Evolutionary conservation across 2,329 filamentous ascomycete species (phyloP).

Genomic region (Chalara sp.): DNA sequence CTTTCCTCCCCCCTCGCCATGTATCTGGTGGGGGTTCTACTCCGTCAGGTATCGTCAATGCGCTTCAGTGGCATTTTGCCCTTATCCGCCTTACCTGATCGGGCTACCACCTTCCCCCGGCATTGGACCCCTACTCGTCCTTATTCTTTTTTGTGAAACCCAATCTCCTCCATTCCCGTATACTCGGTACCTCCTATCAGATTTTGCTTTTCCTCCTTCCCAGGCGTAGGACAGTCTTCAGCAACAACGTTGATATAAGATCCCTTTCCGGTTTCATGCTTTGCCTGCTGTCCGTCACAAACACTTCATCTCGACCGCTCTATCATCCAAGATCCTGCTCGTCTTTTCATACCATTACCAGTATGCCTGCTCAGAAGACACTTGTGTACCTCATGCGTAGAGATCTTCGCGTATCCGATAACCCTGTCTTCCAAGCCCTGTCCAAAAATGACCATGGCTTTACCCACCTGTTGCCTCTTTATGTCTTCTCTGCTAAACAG

Average conservation of each 20-base stretch:
- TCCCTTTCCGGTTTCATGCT: background rate
- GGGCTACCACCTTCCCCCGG: too few relatives aligned
- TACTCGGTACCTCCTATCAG: too few relatives aligned
- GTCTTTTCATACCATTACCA: constrained; percentile 1
- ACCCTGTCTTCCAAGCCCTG: constrained; percentile 61
- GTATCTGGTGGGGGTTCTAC: too few relatives aligned
- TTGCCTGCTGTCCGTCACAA: background rate
- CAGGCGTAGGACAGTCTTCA: too few relatives aligned
- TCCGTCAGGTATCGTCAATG: too few relatives aligned
- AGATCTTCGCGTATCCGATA: constrained; percentile 68
- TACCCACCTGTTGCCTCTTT: constrained; percentile 67
- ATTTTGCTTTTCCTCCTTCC: too few relatives aligned
- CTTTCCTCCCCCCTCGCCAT: too few relatives aligned
- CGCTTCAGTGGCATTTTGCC: too few relatives aligned
- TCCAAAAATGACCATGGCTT: constrained; percentile 44
- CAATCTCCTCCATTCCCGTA: too few relatives aligned
- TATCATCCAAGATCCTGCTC: background rate
- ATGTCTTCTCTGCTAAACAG: constrained; percentile 62
- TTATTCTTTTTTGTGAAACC: too few relatives aligned
- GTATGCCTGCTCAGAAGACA: constrained; percentile 39
- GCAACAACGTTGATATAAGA: background rate
- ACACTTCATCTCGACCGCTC: background rate
- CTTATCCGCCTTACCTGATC: too few relatives aligned
- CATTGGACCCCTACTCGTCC: too few relatives aligned
- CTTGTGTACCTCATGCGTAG: constrained; percentile 67